phyloP scores from a whole-genome alignment of 2,329 filamentous ascomycete genomes.

The Hymenoscyphus infarciens region DNA sequence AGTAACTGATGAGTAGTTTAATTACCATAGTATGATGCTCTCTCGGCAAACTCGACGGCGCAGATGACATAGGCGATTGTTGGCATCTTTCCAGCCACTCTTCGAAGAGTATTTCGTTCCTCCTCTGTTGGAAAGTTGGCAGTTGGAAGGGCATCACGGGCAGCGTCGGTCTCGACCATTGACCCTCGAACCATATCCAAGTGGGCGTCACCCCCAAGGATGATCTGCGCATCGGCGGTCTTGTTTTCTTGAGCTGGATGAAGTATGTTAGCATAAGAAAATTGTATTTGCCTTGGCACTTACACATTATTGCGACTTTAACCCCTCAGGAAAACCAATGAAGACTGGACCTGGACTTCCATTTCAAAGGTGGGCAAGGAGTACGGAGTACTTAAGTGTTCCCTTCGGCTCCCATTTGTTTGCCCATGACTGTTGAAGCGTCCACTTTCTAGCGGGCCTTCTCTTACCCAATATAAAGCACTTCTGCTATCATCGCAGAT shows the following conservation, averaged over 20 bases:
- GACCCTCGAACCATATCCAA: constrained; percentile 17
- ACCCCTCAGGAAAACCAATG: background rate
- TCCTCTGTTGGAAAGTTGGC: constrained; percentile 47
- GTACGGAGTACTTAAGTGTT: constrained; percentile 9
- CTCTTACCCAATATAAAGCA: constrained; percentile 4
- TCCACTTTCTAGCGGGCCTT: background rate
- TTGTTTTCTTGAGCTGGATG: constrained; percentile 16
- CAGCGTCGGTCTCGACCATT: constrained; percentile 7
- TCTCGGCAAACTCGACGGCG: constrained; percentile 71
- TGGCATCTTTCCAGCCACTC: constrained; percentile 62
- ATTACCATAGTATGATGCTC: constrained; percentile 44
- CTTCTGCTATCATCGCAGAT: constrained; percentile 10
- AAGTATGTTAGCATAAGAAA: background rate
- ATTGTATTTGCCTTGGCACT: background rate
- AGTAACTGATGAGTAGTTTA: background rate
- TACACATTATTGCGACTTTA: constrained; percentile 4
- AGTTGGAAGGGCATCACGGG: background rate
- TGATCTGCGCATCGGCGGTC: constrained; percentile 15
- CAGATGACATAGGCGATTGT: constrained; percentile 67
- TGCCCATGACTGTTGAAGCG: background rate
- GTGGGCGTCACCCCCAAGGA: constrained; percentile 16
- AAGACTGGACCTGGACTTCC: background rate
- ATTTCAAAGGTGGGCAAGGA: background rate
- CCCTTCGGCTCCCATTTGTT: background rate
- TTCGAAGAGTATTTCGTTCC: constrained; percentile 56